Base-by-base conservation (phyloP, 2,329 filamentous ascomycete species). In the Pezicula rhizophila region DNA sequence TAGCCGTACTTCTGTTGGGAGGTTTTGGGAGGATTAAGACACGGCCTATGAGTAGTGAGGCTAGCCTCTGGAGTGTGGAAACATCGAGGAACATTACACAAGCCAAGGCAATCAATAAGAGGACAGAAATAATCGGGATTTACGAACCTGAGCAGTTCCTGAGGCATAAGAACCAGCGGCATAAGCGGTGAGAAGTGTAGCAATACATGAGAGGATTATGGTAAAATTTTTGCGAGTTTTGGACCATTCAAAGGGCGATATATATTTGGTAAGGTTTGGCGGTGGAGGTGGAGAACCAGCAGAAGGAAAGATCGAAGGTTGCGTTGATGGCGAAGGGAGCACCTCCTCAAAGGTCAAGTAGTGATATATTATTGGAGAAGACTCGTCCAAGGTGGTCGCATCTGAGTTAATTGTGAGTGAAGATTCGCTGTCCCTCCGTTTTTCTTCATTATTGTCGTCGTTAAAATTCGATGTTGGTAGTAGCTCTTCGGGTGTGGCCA, bases 81-180 rank as follows among this genome's bases (percentile, higher is more conserved):
- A 18, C 3, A 18, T 18, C 18, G 18, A 18, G 18, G 3, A 18
- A 18, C 3, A 18, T 18, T 18, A 18, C 18, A 18, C 18, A 18
- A 18, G 18, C 18, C 18, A 18, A 18, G 18, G 3, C 18, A 18
- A 18, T 18, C 3, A 18, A 18, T 2, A 18, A 18, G 18, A 18
- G 18, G 18, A 18, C 18, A 18, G 18, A 18, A 18, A 18, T 18
- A 3, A 18, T 2, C 18, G 18, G 18, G 18, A 18, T 18, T 18
- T 18, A 18, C 18, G 18, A 18, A 18, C 18, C 18, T 18, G 77
- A 5, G 66, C 66, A 0, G 82, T 71, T 0, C 87, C 80, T 0
- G 89, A 84, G 6, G 84, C 85, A 66, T 93, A 93, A 2, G 88
- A 79, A 3, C 90, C 90, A 0, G 90, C 87, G 0, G 85, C 79